Conservation (phyloP, 2,329 filamentous ascomycete species). For the Phoma sp. region DNA sequence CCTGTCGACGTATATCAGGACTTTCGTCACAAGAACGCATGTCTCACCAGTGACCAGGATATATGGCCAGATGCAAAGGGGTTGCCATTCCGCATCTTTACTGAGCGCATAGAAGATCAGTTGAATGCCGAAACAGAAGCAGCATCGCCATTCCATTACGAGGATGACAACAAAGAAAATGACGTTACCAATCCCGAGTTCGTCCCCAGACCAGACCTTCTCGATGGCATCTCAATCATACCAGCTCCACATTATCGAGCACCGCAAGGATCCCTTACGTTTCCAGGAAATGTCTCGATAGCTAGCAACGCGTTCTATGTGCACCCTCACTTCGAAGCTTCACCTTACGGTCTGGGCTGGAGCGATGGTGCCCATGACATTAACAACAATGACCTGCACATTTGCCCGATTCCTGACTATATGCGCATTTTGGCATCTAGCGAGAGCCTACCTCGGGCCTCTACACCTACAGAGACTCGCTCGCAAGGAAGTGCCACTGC, state of each 20-base stretch:
- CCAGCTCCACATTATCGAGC: conserved; percentile 23
- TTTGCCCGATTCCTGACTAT: neutral
- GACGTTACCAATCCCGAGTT: conserved; percentile 6
- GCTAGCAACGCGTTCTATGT: conserved; percentile 18
- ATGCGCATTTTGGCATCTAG: conserved; percentile 20
- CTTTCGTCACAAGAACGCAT: neutral
- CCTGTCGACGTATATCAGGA: neutral
- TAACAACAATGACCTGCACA: neutral
- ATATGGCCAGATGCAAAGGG: conserved; percentile 17
- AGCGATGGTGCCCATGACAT: conserved; percentile 10
- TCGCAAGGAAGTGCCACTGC: neutral
- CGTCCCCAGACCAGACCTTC: conserved; percentile 1
- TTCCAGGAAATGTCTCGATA: neutral
- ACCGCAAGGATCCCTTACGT: neutral
- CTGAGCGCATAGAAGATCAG: conserved; percentile 30
- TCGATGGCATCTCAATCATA: conserved; percentile 21
- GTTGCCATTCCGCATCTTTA: conserved; percentile 25
- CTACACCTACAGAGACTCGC: neutral
- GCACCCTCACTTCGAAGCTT: neutral
- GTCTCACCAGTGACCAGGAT: neutral
- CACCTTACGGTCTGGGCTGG: conserved; percentile 27
- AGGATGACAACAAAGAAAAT: conserved; percentile 37
- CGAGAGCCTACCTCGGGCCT: conserved; percentile 3
- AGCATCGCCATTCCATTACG: conserved; percentile 26
- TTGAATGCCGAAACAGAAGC: conserved; percentile 24